Base-by-base conservation (phyloP, 2,329 filamentous ascomycete genomes). In the Epichloe gansuensis region DNA sequence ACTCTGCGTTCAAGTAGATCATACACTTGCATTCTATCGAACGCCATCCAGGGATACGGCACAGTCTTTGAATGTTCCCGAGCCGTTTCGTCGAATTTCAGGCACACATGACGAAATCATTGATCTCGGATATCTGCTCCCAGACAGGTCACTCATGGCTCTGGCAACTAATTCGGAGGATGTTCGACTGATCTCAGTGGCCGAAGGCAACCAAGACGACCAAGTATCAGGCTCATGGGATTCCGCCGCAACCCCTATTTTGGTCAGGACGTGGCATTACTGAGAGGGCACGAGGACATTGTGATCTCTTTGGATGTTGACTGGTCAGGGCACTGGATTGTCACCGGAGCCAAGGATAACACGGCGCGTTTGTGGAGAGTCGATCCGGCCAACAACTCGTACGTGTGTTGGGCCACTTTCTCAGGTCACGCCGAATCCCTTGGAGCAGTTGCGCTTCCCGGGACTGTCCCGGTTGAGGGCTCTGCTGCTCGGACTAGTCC, bases 61-160 rank as follows among this genome's bases (percentile, higher is more conserved):
- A 39, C 55, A 60, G 42, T 59, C 66, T 44, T 63, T 70, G 55
- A 63, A 69, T 54, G 63, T 62, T 57, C 75, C 64, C 61, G 72
- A 69, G 63, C 86, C 70, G 1, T 77, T 87, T 45, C 82, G 87
- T 59, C 81, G 89, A 45, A 94, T 98, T 59, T 95, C 91, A 4
- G 94, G 93, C 51, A 96, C 93, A 6, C 90, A 97, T 67, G 94
- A 98, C 65, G 93, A 98, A 67, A 90, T 98, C 50, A 96, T 98
- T 59, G 94, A 98, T 64, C 73, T 98, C 37, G 87, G 85, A 34
- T 96, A 93, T 62, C 75, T 97, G 52, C 81, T 93, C 2, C 81
- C 83, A 0, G 85, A 95, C 61, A 82, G 81, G 53, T 91, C 88
- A 3, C 72, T 94, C 50, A 76, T 98, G 56, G 94, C 93, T 5